phyloP scores from a whole-genome alignment of 805 yeast species.

The Metschnikowia kofuensis region DNA sequence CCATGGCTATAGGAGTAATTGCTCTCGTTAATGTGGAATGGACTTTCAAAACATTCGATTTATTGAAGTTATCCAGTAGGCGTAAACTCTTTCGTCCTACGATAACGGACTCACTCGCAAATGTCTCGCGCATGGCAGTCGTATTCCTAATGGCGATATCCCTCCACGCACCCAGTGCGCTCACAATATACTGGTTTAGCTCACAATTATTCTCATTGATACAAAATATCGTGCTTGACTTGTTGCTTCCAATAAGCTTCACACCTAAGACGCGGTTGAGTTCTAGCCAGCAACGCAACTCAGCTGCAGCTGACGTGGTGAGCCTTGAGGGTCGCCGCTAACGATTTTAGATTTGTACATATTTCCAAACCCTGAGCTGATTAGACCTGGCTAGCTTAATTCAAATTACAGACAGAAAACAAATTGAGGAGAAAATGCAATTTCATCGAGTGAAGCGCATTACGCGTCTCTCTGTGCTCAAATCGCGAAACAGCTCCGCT shows the following conservation, averaged over 20 bases:
- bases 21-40: slow-evolving; percentile 81
- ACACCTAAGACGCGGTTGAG: slow-evolving; percentile 41
- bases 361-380: too few relatives aligned
- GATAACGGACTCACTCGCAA: slow-evolving; percentile 61
- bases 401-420: too few relatives aligned
- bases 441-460: too few relatives aligned
- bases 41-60: slow-evolving; percentile 63
- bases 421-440: too few relatives aligned
- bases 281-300: slow-evolving; percentile 14
- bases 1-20: slow-evolving; percentile 66
- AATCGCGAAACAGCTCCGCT: too few relatives aligned
- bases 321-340: slow-evolving; percentile 1
- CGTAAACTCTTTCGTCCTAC: slow-evolving; percentile 51
- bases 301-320: slow-evolving; percentile 14
- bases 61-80: slow-evolving; percentile 41
- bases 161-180: slow-evolving; percentile 80
- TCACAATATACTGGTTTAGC: slow-evolving; percentile 86
- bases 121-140: slow-evolving; percentile 68
- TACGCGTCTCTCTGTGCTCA: too few relatives aligned
- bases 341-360: neutral
- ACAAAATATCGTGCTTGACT: slow-evolving; percentile 73
- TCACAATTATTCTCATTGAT: slow-evolving; percentile 73
- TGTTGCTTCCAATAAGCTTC: slow-evolving; percentile 55
- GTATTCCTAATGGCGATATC: slow-evolving; percentile 80
- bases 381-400: too few relatives aligned